Percentiles rank a stretch among this genome's conserved stretches.
phyloP scores from a whole-genome alignment of 2,329 filamentous ascomycete species.

The Pyrenophora teres region DNA sequence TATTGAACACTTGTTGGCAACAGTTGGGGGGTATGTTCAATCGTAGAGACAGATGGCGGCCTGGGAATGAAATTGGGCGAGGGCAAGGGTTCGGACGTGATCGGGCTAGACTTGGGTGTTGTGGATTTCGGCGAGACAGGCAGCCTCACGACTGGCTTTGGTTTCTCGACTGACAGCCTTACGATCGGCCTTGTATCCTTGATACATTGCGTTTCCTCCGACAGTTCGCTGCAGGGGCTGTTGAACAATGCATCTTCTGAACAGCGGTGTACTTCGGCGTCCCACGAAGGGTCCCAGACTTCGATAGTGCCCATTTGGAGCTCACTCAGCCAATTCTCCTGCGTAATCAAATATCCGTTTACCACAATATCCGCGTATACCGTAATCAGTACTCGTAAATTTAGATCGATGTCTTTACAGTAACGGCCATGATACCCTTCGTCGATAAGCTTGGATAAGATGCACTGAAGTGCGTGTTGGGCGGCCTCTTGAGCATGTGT shows the following conservation, averaged over 20 bases:
- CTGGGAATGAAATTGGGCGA: too few species aligned
- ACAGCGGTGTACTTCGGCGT: background rate
- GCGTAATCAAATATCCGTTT: background rate
- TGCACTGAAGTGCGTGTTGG: background rate
- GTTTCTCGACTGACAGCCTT: background rate
- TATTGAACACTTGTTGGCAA: too few species aligned
- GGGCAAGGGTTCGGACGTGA: too few species aligned
- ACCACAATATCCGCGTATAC: background rate
- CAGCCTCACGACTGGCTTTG: background rate
- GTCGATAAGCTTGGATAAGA: background rate
- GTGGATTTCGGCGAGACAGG: background rate
- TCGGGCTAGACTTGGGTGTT: too few species aligned
- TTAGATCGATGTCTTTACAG: background rate
- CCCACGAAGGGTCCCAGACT: background rate
- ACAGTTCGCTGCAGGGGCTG: background rate
- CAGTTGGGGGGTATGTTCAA: too few species aligned
- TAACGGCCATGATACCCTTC: constrained; percentile 3
- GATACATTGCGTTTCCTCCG: background rate
- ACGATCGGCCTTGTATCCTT: too few species aligned
- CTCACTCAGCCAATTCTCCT: background rate
- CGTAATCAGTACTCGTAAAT: background rate
- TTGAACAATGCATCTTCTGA: background rate
- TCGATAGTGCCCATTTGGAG: constrained; percentile 1
- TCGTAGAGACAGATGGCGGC: too few species aligned
- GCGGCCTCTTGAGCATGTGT: background rate